Conservation (phyloP, 208 protist species). For the Phytomonas francai region DNA sequence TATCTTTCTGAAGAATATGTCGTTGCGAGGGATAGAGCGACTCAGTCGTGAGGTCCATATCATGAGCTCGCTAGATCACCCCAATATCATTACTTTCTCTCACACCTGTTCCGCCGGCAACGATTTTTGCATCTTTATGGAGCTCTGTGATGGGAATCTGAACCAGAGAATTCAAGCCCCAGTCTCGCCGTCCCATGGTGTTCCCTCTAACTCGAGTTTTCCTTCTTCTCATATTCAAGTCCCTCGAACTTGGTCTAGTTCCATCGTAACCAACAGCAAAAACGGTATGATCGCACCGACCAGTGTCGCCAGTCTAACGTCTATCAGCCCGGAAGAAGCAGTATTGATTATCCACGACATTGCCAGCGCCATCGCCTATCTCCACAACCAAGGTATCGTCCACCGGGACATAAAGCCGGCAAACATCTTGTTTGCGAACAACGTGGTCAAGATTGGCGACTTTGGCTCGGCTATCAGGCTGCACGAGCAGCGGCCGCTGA, state of each 20-base stretch:
- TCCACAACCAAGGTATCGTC: constrained; percentile 61
- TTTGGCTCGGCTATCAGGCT: constrained; percentile 63
- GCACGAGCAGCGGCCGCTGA: constrained; percentile 30
- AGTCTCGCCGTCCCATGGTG: background rate
- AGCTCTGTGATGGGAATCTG: constrained; percentile 60
- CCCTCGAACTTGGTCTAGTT: background rate
- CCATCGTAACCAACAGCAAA: background rate
- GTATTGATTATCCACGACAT: constrained; percentile 73
- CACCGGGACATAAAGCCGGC: constrained; percentile 82
- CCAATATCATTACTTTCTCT: constrained; percentile 67
- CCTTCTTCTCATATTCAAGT: background rate
- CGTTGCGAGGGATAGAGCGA: constrained; percentile 42
- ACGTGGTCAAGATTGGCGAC: constrained; percentile 74
- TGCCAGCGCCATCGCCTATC: constrained; percentile 44
- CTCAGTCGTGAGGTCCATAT: constrained; percentile 72
- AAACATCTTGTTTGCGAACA: constrained; percentile 69
- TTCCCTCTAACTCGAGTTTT: background rate
- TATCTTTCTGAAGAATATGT: constrained; percentile 53
- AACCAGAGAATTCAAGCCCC: constrained; percentile 6
- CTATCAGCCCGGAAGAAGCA: constrained; percentile 26
- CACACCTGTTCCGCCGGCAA: constrained; percentile 62
- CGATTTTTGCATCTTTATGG: constrained; percentile 76
- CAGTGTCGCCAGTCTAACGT: background rate
- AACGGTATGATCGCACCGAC: background rate
- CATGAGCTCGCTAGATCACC: constrained; percentile 63